Evolutionary conservation across 2,329 filamentous ascomycete species (phyloP).

Genomic region (Ophiostoma piceae): DNA sequence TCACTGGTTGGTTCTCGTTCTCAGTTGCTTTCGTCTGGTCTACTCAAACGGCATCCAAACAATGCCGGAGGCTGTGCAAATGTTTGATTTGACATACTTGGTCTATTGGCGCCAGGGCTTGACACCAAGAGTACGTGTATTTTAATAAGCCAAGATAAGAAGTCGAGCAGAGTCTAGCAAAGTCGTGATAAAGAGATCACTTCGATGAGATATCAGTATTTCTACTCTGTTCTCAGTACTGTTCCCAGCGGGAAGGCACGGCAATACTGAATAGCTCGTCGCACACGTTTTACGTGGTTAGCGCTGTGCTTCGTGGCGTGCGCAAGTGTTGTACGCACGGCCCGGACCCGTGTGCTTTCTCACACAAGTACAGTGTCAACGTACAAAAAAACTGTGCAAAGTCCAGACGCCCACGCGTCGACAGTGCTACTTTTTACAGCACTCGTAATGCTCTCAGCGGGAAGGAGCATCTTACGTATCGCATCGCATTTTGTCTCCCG

Average conservation of each 20-base stretch:
- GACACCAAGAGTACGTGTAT: not conserved
- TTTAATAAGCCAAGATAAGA: not conserved
- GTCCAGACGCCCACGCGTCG: conserved; percentile 1
- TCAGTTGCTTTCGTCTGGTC: not conserved
- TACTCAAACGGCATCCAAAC: not conserved
- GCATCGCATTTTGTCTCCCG: not conserved
- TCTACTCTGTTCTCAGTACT: no score
- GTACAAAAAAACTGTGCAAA: not conserved
- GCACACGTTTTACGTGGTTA: not conserved
- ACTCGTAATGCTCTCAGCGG: not conserved
- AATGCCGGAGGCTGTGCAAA: conserved; percentile 8
- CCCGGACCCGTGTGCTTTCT: not conserved
- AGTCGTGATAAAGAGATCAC: not conserved
- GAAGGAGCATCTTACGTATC: conserved; percentile 3
- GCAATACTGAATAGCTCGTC: no score
- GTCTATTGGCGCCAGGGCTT: conserved; percentile 7
- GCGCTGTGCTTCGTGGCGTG: not conserved
- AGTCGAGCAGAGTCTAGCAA: not conserved
- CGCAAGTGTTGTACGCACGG: not conserved
- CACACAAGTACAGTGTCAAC: not conserved
- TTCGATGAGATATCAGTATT: no score
- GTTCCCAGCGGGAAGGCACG: not conserved
- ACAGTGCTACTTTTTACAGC: not conserved
- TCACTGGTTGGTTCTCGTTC: conserved; percentile 1
- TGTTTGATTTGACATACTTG: not conserved